phyloP scores from a whole-genome alignment of 83 land plant genomes.

The Thuja plicata region DNA sequence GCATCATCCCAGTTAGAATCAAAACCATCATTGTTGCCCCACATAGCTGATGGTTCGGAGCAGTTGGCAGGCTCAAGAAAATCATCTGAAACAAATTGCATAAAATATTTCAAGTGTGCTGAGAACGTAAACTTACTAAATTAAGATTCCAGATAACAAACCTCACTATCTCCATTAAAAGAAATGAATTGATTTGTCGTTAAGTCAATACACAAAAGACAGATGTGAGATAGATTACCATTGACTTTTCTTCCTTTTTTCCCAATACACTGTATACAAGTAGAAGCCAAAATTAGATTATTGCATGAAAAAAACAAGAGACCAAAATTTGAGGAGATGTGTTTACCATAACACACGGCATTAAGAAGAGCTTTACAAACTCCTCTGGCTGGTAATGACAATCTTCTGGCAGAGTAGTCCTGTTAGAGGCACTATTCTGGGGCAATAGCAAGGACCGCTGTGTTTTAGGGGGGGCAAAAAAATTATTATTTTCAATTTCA shows the following conservation, averaged over 20 bases:
- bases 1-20: conserved; percentile 56
- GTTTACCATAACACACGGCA: conserved; percentile 68
- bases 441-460: conserved; percentile 57
- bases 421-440: conserved; percentile 43
- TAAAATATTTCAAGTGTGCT: not conserved
- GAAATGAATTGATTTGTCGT: not conserved
- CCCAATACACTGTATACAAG: conserved; percentile 60
- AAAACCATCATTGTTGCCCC: conserved; percentile 46
- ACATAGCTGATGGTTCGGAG: conserved; percentile 22
- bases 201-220: not conserved
- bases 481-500: conserved; percentile 39
- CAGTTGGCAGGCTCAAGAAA: not conserved
- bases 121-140: not conserved
- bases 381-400: conserved; percentile 82
- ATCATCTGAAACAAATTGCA: conserved; percentile 6
- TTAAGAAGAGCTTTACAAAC: conserved; percentile 77
- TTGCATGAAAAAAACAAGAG: not conserved
- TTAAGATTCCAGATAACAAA: not conserved
- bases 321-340: not conserved
- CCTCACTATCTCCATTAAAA: not conserved
- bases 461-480: conserved; percentile 64
- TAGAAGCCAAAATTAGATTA: conserved; percentile 1
- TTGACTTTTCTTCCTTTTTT: conserved; percentile 31
- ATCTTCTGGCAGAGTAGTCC: conserved; percentile 82
- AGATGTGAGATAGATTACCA: not conserved